A percentile compares a stretch with the other conserved stretches of the same genome.
phyloP scores from a whole-genome alignment of 139 green algal genomes.

The Volvox reticuliferus region DNA sequence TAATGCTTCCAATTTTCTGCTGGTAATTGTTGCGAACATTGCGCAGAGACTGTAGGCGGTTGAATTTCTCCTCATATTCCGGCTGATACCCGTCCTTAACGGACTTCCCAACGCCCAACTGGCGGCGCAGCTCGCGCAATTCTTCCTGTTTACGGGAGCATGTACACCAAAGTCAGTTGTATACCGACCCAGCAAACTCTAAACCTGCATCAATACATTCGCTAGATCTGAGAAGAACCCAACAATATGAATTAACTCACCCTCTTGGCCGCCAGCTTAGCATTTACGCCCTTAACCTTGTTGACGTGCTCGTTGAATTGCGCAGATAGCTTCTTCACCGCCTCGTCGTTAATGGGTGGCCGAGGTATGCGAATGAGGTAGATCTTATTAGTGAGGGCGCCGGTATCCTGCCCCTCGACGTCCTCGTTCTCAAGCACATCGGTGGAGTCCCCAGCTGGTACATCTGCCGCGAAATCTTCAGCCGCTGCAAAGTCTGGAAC shows the following conservation, averaged over 20 bases:
- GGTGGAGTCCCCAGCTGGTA: conserved; percentile 22
- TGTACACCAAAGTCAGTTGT: conserved; percentile 9
- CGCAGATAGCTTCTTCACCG: conserved; percentile 55
- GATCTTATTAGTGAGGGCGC: conserved; percentile 36
- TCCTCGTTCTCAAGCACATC: conserved; percentile 45
- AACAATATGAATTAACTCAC: conserved; percentile 42
- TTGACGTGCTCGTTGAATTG: conserved; percentile 57
- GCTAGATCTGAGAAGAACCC: background rate
- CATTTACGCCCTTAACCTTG: conserved; percentile 68
- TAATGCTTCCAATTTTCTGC: conserved; percentile 34
- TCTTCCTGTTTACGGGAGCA: conserved; percentile 57
- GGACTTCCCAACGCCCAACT: conserved; percentile 55
- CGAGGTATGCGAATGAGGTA: conserved; percentile 66
- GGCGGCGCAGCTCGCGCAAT: conserved; percentile 56
- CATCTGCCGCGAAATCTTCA: conserved; percentile 25
- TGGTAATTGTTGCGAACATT: conserved; percentile 49
- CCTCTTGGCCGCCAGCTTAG: conserved; percentile 59
- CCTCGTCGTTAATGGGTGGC: conserved; percentile 60
- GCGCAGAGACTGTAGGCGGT: conserved; percentile 58
- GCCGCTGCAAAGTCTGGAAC: conserved; percentile 31
- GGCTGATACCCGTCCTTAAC: conserved; percentile 63
- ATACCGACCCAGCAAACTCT: background rate
- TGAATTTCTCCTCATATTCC: conserved; percentile 73
- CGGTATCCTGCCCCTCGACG: background rate
- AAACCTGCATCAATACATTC: background rate